Evolutionary conservation across 179 eudicot species (phyloP), one percentile per base, ranked within the genome.

Genomic region (Pouteria campechiana): DNA sequence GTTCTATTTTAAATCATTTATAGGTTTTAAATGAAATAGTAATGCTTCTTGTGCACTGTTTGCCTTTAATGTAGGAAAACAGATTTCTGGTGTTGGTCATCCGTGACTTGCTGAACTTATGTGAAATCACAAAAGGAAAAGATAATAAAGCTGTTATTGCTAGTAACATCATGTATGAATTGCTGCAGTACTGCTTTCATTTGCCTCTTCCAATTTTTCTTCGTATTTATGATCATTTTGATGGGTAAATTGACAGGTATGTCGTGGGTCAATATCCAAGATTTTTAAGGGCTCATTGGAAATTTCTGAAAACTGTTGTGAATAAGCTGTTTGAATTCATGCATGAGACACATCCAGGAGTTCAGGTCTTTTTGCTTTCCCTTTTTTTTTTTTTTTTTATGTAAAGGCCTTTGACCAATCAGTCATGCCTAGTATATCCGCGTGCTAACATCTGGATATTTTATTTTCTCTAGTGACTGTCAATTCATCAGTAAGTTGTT

Each of bases 121-220:
- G 94, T 70, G 99, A 93, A 64, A 67, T 88, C 52, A 88, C 85
- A 1, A 88, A 93, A 57, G 99, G 99, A 43, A 93, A 93, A 64
- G 99, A 93, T 68, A 93, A 93, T 68, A 93, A 93, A 61, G 99
- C 99, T 46, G 99, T 93, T 32, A 93, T 93, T 72, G 99, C 99
- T 7, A 93, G 99, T 63, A 93, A 93, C 58, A 90, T 90, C 52
- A 90, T 90, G 98, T 90, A 72, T 67, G 87, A 17, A 24, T 28
- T 37, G 11, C 6, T 40, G 15, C 1, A 25, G 16, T 18, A 16
- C 12, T 24, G 8, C 12, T 24, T 35, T 29, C 10, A 30, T 36
- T 34, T 17, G 24, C 13, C 16, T 4, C n/a, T n/a, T n/a, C 17
- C 16, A 48, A 27, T 33, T 35, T 44, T 17, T 13, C 20, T 15